These are phyloP conservation scores for Solanum infundibuliforme DNA, from an alignment of 257 asterid genomes.

Conservation along the genomic window DNA sequence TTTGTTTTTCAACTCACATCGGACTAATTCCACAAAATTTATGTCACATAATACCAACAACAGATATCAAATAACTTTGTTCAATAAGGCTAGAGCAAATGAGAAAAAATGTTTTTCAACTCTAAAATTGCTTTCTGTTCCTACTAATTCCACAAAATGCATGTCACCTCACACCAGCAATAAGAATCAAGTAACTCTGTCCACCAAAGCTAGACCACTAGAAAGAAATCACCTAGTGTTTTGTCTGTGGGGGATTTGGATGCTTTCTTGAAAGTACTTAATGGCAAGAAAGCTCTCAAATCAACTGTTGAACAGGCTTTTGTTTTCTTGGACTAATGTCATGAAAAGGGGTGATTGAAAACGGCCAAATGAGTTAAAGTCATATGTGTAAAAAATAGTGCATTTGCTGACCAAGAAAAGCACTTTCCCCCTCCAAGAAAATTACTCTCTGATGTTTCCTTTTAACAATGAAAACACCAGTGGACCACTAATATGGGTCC, in stretches of 20 bases:
- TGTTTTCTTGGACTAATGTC: constrained; percentile 11
- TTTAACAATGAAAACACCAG: constrained; percentile 10
- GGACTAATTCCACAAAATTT: not conserved
- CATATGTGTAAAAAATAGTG: constrained; percentile 37
- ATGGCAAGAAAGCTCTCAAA: constrained; percentile 39
- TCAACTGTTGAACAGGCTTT: constrained; percentile 34
- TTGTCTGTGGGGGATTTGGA: not conserved
- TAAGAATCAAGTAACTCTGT: not conserved
- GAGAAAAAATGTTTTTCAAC: not conserved
- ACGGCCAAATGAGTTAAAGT: constrained; percentile 23
- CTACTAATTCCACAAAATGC: not conserved
- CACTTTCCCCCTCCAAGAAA: constrained; percentile 21
- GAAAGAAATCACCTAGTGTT: not conserved
- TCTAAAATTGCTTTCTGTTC: not conserved
- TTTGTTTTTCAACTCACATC: not conserved
- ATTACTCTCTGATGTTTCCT: constrained; percentile 3
- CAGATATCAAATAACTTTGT: not conserved
- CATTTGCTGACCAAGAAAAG: constrained; percentile 41
- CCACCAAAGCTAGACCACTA: not conserved
- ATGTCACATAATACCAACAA: not conserved
- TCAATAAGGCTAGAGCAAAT: not conserved
- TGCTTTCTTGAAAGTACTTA: constrained; percentile 18
- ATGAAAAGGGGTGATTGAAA: constrained; percentile 51
- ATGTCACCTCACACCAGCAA: not conserved
- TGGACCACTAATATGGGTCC: constrained; percentile 16